Conservation (phyloP, 2,329 filamentous ascomycete species). For the Neofusicoccum kwambonambiense region DNA sequence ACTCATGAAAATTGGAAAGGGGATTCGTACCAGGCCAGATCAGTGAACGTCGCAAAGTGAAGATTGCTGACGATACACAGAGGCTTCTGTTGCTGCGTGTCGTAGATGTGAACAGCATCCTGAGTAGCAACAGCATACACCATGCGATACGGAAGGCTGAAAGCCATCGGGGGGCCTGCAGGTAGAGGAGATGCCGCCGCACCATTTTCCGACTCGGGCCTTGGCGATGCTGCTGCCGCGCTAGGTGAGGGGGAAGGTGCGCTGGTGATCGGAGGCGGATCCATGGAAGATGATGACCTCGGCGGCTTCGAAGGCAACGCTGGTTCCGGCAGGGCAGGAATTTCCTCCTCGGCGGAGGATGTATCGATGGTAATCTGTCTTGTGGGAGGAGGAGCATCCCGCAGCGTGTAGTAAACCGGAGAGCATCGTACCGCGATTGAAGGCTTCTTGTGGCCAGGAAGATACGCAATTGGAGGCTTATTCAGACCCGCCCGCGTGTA, state of each 20-base stretch:
- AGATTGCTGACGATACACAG: conserved; percentile 94
- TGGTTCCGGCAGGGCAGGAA: conserved; percentile 81
- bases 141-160: conserved; percentile 87
- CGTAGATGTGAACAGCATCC: conserved; percentile 90
- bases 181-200: conserved; percentile 56
- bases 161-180: conserved; percentile 59
- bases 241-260: conserved; percentile 50
- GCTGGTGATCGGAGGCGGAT: conserved; percentile 69
- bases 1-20: not conserved
- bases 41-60: conserved; percentile 96
- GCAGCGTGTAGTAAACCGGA: conserved; percentile 79
- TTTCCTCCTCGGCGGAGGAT: conserved; percentile 78
- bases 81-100: conserved; percentile 94
- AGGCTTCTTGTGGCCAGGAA: conserved; percentile 96
- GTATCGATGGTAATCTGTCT: conserved; percentile 95
- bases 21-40: conserved; percentile 71
- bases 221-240: conserved; percentile 55
- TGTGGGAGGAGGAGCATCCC: conserved; percentile 64
- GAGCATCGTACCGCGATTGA: conserved; percentile 95
- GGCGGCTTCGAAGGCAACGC: conserved; percentile 57
- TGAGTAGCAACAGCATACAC: conserved; percentile 97
- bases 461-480: conserved; percentile 89
- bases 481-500: conserved; percentile 96
- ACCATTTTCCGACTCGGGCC: conserved; percentile 51
- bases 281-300: conserved; percentile 69